A percentile compares a stretch with the other conserved stretches of the same genome.
phyloP scores from a whole-genome alignment of 306 rosid genomes.

The Vicia villosa region DNA sequence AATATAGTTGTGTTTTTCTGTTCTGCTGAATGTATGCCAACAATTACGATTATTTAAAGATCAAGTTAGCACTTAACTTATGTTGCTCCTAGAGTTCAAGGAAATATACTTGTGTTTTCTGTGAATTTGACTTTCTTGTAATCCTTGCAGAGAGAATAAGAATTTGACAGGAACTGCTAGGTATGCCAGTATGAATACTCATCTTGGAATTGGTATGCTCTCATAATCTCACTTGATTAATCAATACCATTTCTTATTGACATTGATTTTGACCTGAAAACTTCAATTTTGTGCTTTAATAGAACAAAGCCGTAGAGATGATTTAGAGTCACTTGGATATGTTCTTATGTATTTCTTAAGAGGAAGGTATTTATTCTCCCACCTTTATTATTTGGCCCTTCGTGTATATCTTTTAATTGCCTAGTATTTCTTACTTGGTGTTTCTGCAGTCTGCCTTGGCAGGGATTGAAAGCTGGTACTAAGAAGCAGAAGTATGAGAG shows the following conservation, averaged over 20 bases:
- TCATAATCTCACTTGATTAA: constrained; percentile 23
- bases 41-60: constrained; percentile 18
- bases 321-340: constrained; percentile 96
- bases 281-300: constrained; percentile 34
- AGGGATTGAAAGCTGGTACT: constrained; percentile 97
- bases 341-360: constrained; percentile 92
- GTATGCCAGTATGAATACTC: constrained; percentile 99
- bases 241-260: constrained; percentile 8
- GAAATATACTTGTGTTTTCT: constrained; percentile 16
- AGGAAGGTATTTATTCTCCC: constrained; percentile 66
- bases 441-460: constrained; percentile 93
- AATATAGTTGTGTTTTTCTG: too few relatives aligned
- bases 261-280: constrained; percentile 32
- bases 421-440: constrained; percentile 39
- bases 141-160: constrained; percentile 84
- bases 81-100: constrained; percentile 8
- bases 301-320: constrained; percentile 99
- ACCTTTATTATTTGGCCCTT: constrained; percentile 27
- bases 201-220: constrained; percentile 87
- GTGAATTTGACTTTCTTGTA: constrained; percentile 37
- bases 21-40: not conserved
- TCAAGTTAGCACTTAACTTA: constrained; percentile 17
- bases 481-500: constrained; percentile 98
- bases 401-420: constrained; percentile 24
- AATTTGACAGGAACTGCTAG: constrained; percentile 98